A percentile compares a stretch with the other conserved stretches of the same genome.
These are phyloP conservation scores for Chimonanthus salicifolius DNA, from an alignment of 164 flowering plant genomes.

Conservation along the genomic window DNA sequence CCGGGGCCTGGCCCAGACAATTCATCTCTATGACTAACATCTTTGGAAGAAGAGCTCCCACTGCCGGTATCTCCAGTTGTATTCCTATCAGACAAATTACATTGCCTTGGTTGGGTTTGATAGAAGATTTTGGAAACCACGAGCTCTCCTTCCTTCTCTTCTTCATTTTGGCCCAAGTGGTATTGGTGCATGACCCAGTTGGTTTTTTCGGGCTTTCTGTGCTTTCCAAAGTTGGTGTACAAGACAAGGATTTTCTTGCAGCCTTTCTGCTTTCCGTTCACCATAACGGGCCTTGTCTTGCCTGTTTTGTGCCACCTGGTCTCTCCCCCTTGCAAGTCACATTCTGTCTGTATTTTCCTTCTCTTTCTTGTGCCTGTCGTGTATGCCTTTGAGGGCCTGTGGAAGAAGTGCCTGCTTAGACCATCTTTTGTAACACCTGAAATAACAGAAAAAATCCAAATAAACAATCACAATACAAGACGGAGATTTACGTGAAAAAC, in stretches of 20 bases:
- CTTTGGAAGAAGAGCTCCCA: constrained; percentile 55
- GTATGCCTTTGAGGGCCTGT: constrained; percentile 97
- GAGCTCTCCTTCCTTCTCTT: constrained; percentile 97
- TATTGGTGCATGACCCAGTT: constrained; percentile 99
- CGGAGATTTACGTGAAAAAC: no score
- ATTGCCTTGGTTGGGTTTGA: constrained; percentile 97
- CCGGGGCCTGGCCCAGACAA: constrained; percentile 19
- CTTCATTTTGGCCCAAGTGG: constrained; percentile 88
- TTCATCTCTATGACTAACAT: constrained; percentile 42
- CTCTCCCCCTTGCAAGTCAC: constrained; percentile 88
- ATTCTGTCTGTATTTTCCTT: constrained; percentile 93
- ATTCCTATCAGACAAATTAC: constrained; percentile 60
- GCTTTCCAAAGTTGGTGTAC: constrained; percentile 92
- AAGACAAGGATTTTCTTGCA: constrained; percentile 97
- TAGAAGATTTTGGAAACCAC: constrained; percentile 97
- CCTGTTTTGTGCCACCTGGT: constrained; percentile 99
- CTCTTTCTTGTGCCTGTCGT: constrained; percentile 97
- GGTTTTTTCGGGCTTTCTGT: constrained; percentile 93
- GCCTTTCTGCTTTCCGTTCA: constrained; percentile 88
- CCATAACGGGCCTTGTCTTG: constrained; percentile 93
- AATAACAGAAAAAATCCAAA: background rate
- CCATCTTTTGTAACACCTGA: constrained; percentile 97
- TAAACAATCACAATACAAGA: background rate
- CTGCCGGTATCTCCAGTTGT: constrained; percentile 53
- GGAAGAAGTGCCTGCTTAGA: constrained; percentile 93